phyloP scores from a whole-genome alignment of 805 yeast genomes.

The Metschnikowia continentalis region DNA sequence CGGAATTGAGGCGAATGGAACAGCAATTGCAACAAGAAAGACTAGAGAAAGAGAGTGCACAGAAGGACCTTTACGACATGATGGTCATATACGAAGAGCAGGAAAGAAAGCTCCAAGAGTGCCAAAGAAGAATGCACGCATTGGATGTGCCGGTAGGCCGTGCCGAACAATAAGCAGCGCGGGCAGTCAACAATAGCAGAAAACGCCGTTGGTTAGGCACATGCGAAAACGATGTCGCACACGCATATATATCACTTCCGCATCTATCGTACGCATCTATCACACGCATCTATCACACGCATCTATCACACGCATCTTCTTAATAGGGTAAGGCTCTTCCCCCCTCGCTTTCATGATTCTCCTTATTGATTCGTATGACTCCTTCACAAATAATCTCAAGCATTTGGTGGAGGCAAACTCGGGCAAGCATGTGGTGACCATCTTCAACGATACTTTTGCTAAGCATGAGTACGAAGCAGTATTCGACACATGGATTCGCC shows the following conservation, averaged over 20 bases:
- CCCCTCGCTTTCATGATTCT: conserved; percentile 41
- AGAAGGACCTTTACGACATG: conserved; percentile 34
- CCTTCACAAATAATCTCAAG: conserved; percentile 82
- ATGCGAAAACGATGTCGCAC: background rate
- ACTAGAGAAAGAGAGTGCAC: background rate
- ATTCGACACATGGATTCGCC: conserved; percentile 40
- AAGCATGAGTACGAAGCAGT: conserved; percentile 28
- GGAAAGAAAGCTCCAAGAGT: conserved; percentile 60
- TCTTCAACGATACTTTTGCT: conserved; percentile 57
- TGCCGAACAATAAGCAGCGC: conserved; percentile 45
- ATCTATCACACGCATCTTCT: background rate
- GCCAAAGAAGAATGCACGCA: conserved; percentile 48
- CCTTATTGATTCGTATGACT: conserved; percentile 89
- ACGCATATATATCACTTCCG: background rate
- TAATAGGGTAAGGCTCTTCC: background rate
- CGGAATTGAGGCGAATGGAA: background rate
- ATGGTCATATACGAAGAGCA: conserved; percentile 72
- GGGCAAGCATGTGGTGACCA: conserved; percentile 46
- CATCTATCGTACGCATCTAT: too few relatives aligned
- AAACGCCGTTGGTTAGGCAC: background rate
- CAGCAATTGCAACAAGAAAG: background rate
- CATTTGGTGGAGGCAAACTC: conserved; percentile 55
- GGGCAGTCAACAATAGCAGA: background rate
- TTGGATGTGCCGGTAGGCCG: conserved; percentile 63
- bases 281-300: too few relatives aligned